Conservation (phyloP, 352 stramenopile genomes). For the Globisporangium splendens region DNA sequence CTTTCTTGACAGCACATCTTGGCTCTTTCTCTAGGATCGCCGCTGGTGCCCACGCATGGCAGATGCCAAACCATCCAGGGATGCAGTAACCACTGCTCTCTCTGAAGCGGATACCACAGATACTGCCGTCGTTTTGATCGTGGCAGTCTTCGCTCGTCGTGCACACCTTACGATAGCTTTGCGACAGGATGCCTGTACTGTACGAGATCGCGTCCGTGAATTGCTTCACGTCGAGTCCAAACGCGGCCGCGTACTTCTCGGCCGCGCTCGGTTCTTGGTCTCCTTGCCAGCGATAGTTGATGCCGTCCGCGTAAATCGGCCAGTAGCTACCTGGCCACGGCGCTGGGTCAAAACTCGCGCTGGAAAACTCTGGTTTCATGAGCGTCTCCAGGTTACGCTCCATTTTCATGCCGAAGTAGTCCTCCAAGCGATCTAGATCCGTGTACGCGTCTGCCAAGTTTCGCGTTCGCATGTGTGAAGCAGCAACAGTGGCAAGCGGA, state of each 20-base stretch:
- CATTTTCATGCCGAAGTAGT: not conserved
- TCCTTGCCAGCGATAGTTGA: constrained; percentile 13
- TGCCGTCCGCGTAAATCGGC: constrained; percentile 12
- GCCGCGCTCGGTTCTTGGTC: constrained; percentile 20
- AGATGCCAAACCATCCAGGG: constrained; percentile 17
- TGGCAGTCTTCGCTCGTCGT: constrained; percentile 24
- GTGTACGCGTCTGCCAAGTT: not conserved
- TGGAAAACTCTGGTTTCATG: not conserved
- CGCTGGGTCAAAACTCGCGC: not conserved
- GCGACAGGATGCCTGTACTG: constrained; percentile 33
- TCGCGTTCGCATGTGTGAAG: not conserved
- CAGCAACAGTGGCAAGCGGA: not conserved
- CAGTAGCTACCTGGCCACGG: constrained; percentile 16
- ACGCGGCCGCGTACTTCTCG: constrained; percentile 42
- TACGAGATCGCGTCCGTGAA: constrained; percentile 39
- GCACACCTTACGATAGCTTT: constrained; percentile 21
- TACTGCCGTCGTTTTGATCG: not conserved
- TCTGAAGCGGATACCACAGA: constrained; percentile 2
- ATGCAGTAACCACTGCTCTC: constrained; percentile 12
- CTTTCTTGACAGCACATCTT: constrained; percentile 11
- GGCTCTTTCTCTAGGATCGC: constrained; percentile 14
- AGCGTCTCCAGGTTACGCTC: constrained; percentile 4
- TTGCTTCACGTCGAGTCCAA: constrained; percentile 23
- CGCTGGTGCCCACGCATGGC: constrained; percentile 15
- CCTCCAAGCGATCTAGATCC: not conserved